phyloP scores from a whole-genome alignment of 1,284 basidiomycete genomes.

The Wolfiporia cocos region DNA sequence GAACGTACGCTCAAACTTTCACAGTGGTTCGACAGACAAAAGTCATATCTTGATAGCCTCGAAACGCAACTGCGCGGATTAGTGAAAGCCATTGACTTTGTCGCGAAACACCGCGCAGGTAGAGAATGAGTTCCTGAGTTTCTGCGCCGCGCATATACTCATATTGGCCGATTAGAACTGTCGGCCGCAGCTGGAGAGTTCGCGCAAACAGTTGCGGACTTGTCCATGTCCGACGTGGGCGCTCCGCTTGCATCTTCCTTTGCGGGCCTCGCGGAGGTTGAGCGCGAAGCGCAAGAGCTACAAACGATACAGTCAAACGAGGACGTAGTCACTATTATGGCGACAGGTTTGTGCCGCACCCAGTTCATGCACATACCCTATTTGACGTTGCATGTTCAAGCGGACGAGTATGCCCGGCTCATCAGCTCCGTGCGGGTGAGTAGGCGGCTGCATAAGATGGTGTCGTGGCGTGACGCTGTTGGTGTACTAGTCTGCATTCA shows the following conservation, averaged over 20 bases:
- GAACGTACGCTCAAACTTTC: background rate
- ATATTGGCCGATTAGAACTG: constrained; percentile 43
- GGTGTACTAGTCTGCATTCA: constrained; percentile 67
- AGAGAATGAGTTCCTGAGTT: background rate
- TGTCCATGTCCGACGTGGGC: constrained; percentile 74
- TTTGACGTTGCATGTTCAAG: constrained; percentile 26
- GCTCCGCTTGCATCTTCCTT: constrained; percentile 66
- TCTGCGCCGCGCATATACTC: background rate
- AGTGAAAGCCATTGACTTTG: constrained; percentile 79
- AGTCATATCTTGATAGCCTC: constrained; percentile 80
- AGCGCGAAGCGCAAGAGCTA: constrained; percentile 63
- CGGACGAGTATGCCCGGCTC: constrained; percentile 90
- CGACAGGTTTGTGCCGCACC: constrained; percentile 46
- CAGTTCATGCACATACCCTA: background rate
- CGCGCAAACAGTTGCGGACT: constrained; percentile 55
- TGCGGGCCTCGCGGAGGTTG: constrained; percentile 65
- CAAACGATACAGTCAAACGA: constrained; percentile 71
- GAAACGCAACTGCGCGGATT: constrained; percentile 86
- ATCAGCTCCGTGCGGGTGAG: constrained; percentile 85
- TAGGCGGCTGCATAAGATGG: constrained; percentile 9
- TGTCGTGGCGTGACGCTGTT: constrained; percentile 2
- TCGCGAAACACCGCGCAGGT: constrained; percentile 79
- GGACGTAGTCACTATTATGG: constrained; percentile 74
- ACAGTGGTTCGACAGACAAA: constrained; percentile 92
- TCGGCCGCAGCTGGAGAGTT: constrained; percentile 68